These are phyloP conservation scores for Cordyceps tenuipes DNA, from an alignment of 2,329 filamentous ascomycete species.

Conservation along the genomic window DNA sequence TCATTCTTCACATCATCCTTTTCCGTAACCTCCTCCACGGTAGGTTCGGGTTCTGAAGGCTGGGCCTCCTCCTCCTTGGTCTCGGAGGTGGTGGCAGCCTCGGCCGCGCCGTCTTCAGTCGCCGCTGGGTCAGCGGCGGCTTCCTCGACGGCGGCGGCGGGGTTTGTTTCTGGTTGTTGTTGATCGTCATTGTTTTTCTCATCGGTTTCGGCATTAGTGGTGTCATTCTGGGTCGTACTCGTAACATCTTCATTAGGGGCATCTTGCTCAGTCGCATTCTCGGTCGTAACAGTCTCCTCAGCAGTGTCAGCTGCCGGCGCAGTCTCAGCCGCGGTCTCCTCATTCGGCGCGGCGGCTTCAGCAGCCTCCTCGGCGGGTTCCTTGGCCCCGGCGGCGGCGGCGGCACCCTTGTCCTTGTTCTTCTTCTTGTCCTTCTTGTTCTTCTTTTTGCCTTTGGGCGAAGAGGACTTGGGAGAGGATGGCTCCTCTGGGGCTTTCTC, in stretches of 20 bases:
- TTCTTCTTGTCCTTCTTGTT: conserved; percentile 17
- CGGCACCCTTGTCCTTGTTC: conserved; percentile 7
- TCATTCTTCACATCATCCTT: background rate
- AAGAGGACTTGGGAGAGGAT: background rate
- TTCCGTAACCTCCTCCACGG: conserved; percentile 5
- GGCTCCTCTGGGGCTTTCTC: conserved; percentile 1
- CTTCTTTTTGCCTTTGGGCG: conserved; percentile 17
- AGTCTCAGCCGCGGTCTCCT: background rate
- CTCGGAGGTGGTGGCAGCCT: background rate
- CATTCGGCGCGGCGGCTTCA: background rate
- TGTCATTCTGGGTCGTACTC: conserved; percentile 12
- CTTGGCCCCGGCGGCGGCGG: conserved; percentile 10
- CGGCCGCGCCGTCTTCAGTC: background rate
- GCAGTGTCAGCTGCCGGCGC: background rate
- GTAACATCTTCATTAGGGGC: conserved; percentile 13
- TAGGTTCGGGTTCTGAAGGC: background rate
- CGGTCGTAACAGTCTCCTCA: conserved; percentile 3
- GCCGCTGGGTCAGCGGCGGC: background rate
- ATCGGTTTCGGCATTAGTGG: conserved; percentile 10
- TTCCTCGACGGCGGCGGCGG: conserved; percentile 4
- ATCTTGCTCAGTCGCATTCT: conserved; percentile 7
- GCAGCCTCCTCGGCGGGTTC: conserved; percentile 2
- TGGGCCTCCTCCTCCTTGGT: background rate
- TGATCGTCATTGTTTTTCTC: conserved; percentile 9
- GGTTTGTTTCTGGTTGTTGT: background rate